These are phyloP conservation scores for Hysterangium stoloniferum DNA, from an alignment of 768 basidiomycete genomes.

Conservation along the genomic window DNA sequence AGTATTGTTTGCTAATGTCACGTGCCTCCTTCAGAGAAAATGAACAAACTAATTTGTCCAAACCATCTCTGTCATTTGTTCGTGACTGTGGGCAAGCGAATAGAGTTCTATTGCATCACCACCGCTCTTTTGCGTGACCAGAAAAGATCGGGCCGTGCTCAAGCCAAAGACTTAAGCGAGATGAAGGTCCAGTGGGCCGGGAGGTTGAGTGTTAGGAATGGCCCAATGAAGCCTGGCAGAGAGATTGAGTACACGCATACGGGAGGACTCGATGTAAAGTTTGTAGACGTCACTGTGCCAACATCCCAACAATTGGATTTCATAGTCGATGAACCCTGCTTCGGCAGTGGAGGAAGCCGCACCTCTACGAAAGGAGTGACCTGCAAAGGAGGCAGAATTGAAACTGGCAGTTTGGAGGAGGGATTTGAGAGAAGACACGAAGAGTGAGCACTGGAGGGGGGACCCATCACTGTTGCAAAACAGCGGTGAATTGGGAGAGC, in stretches of 20 bases:
- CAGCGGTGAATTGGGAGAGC: conserved; percentile 9
- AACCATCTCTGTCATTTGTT: no score
- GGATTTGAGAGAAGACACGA: conserved; percentile 1
- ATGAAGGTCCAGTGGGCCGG: no score
- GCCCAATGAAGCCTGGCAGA: conserved; percentile 28
- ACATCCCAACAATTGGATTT: conserved; percentile 31
- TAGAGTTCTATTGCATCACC: no score
- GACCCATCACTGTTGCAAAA: not conserved
- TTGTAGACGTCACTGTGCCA: conserved; percentile 33
- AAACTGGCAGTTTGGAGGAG: conserved; percentile 6
- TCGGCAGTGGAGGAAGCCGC: conserved; percentile 24
- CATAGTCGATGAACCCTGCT: conserved; percentile 25
- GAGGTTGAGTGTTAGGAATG: no score
- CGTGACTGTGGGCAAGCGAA: no score
- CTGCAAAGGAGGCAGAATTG: conserved; percentile 12
- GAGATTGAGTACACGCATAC: conserved; percentile 22
- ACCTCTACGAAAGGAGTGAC: conserved; percentile 20
- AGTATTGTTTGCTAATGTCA: no score
- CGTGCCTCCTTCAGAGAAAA: no score
- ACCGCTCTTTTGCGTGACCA: no score
- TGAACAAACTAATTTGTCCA: no score
- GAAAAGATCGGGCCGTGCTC: no score
- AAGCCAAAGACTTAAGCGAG: no score
- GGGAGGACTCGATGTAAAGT: conserved; percentile 26
- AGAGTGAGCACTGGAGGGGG: conserved; percentile 11